Conservation (phyloP, 768 basidiomycete species). For the Steccherinum ochraceum region DNA sequence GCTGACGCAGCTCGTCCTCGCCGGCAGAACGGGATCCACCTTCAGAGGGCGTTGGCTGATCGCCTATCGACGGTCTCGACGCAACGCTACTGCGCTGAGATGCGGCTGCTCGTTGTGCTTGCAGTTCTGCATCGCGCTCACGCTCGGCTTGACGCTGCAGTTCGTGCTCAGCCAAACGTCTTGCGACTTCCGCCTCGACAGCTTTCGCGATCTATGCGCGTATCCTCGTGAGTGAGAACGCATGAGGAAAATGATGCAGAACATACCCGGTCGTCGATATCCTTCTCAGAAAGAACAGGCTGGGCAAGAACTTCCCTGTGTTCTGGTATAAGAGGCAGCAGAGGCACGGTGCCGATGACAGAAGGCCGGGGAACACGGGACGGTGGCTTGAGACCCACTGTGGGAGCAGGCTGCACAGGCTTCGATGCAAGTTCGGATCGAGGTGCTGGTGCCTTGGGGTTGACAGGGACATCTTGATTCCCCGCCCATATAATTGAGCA, state of each 20-base stretch:
- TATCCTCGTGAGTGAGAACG: slow-evolving; percentile 1
- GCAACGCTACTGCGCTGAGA: slow-evolving; percentile 5
- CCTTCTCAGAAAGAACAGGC: slow-evolving; percentile 51
- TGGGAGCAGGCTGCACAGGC: too few species aligned
- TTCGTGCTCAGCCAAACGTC: slow-evolving; percentile 45
- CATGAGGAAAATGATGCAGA: too few species aligned
- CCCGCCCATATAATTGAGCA: too few species aligned
- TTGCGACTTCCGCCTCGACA: slow-evolving; percentile 68
- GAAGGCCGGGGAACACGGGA: slow-evolving; percentile 18
- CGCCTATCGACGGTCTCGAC: slow-evolving; percentile 32
- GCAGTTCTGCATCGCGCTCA: slow-evolving; percentile 8
- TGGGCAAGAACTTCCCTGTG: slow-evolving; percentile 4
- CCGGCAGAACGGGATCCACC: slow-evolving; percentile 43
- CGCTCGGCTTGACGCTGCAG: slow-evolving; percentile 18
- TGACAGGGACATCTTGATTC: background rate
- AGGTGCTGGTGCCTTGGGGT: background rate
- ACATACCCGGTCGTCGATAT: slow-evolving; percentile 60
- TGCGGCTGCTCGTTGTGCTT: slow-evolving; percentile 27
- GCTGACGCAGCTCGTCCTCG: slow-evolving; percentile 57
- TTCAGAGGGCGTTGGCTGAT: slow-evolving; percentile 57
- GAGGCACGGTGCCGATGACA: slow-evolving; percentile 2
- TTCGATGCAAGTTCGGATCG: background rate
- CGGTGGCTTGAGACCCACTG: background rate
- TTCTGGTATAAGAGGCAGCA: slow-evolving; percentile 3
- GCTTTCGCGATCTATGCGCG: slow-evolving; percentile 55